Conservation (phyloP, 1,139 yeast species). For the Meyerozyma smithsonii region DNA sequence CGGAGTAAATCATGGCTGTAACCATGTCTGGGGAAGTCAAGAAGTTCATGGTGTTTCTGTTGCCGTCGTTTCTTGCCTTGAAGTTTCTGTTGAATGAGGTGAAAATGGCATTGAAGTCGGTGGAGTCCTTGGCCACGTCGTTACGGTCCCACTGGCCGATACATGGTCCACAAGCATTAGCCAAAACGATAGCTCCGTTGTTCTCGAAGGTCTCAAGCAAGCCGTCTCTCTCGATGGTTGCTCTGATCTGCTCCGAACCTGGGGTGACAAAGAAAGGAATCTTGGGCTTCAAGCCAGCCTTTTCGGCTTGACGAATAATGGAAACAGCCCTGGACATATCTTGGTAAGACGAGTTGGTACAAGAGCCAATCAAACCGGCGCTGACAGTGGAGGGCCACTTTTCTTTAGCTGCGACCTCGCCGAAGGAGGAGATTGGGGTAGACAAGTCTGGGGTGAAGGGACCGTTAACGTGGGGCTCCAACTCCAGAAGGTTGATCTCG, state of each 20-base stretch:
- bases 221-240: slow-evolving; percentile 95
- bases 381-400: slow-evolving; percentile 78
- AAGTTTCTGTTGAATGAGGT: slow-evolving; percentile 96
- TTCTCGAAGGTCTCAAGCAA: slow-evolving; percentile 71
- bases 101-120: slow-evolving; percentile 76
- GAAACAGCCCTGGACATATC: slow-evolving; percentile 96
- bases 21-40: slow-evolving; percentile 96
- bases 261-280: slow-evolving; percentile 93
- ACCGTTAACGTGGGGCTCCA: slow-evolving; percentile 91
- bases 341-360: slow-evolving; percentile 96
- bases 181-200: slow-evolving; percentile 86
- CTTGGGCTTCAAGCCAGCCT: slow-evolving; percentile 85
- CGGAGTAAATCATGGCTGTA: slow-evolving; percentile 93
- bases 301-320: slow-evolving; percentile 77
- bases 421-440: slow-evolving; percentile 75
- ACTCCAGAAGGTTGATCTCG: slow-evolving; percentile 66
- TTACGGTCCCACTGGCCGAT: slow-evolving; percentile 97
- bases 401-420: slow-evolving; percentile 56
- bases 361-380: slow-evolving; percentile 95
- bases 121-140: slow-evolving; percentile 58
- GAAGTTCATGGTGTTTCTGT: slow-evolving; percentile 94
- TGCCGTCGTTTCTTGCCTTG: slow-evolving; percentile 96
- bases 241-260: slow-evolving; percentile 98
- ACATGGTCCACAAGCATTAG: slow-evolving; percentile 99
- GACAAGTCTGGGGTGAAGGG: slow-evolving; percentile 95